Percentiles rank a stretch among this genome's conserved stretches.
Conservation (phyloP, 2,329 filamentous ascomycete genomes). For the Diplodia sapinea region DNA sequence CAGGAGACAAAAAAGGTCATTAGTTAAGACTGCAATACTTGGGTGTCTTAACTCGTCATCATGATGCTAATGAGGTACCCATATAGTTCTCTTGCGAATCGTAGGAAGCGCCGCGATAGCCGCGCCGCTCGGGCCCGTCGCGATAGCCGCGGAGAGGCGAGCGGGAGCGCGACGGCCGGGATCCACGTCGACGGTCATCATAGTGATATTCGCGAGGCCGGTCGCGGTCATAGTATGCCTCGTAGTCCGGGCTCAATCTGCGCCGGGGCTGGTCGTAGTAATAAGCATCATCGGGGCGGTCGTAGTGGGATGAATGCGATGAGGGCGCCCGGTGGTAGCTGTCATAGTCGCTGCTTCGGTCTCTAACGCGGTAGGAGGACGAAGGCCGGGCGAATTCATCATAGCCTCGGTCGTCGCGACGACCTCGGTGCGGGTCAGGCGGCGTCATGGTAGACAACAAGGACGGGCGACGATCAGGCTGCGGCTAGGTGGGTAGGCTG, state of each 20-base stretch:
- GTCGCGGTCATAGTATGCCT: conserved; percentile 25
- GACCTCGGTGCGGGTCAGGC: conserved; percentile 11
- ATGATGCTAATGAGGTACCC: conserved; percentile 32
- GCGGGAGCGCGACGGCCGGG: conserved; percentile 27
- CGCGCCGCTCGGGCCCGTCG: conserved; percentile 8
- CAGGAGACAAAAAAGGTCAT: conserved; percentile 28
- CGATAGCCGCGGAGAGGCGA: conserved; percentile 26
- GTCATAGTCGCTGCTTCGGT: conserved; percentile 22
- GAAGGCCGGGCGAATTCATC: conserved; percentile 8
- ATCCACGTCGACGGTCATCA: conserved; percentile 11
- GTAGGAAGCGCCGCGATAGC: conserved; percentile 25
- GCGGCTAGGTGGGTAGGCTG: background rate
- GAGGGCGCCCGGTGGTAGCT: conserved; percentile 18
- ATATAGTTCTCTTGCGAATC: conserved; percentile 28
- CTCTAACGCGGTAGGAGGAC: conserved; percentile 18
- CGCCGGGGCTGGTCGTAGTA: conserved; percentile 19
- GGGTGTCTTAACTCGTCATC: conserved; percentile 30
- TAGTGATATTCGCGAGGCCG: conserved; percentile 15
- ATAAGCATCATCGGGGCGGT: conserved; percentile 5
- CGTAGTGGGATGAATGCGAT: conserved; percentile 24
- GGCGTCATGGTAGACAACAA: conserved; percentile 15
- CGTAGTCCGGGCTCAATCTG: conserved; percentile 12
- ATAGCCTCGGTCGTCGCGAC: conserved; percentile 10
- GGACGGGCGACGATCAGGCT: conserved; percentile 23
- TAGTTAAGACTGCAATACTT: conserved; percentile 25